Conservation (phyloP, 1,284 basidiomycete genomes). For the Erythrobasidium hasegawianum region DNA sequence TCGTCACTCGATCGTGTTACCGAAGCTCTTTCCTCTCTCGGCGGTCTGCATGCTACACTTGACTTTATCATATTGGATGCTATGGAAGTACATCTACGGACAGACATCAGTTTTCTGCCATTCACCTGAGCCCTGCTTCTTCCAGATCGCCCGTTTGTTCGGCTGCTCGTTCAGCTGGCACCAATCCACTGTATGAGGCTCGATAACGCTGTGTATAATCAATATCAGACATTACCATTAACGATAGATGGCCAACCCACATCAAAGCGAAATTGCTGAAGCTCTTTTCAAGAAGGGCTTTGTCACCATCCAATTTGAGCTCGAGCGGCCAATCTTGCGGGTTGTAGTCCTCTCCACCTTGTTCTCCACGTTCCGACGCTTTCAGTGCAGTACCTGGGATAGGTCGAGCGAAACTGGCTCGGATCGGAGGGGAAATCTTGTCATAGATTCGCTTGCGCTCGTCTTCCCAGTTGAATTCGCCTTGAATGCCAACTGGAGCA, state of each 20-base stretch:
- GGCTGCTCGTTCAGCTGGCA: constrained; percentile 31
- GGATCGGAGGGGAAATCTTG: constrained; percentile 48
- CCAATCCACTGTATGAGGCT: constrained; percentile 48
- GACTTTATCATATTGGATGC: no score
- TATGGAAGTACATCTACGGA: constrained; percentile 39
- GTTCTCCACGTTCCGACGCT: constrained; percentile 29
- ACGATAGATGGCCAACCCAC: neutral
- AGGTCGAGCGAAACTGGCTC: constrained; percentile 49
- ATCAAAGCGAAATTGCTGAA: constrained; percentile 11
- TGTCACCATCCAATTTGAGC: constrained; percentile 40
- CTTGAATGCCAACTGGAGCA: constrained; percentile 24
- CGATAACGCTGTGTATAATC: constrained; percentile 46
- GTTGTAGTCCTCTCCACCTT: constrained; percentile 43
- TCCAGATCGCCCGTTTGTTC: constrained; percentile 43
- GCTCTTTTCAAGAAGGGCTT: constrained; percentile 36
- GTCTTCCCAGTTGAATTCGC: constrained; percentile 48
- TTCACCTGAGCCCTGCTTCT: constrained; percentile 35
- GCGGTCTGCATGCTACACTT: no score
- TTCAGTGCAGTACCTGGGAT: constrained; percentile 45
- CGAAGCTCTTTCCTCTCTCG: no score
- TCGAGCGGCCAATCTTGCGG: constrained; percentile 44
- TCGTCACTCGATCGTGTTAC: no score
- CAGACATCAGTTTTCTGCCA: constrained; percentile 47
- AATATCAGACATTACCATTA: constrained; percentile 35
- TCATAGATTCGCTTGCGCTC: constrained; percentile 49